Evolutionary conservation across 129 eudicot genomes (phyloP).

Genomic region (Lonicera japonica): DNA sequence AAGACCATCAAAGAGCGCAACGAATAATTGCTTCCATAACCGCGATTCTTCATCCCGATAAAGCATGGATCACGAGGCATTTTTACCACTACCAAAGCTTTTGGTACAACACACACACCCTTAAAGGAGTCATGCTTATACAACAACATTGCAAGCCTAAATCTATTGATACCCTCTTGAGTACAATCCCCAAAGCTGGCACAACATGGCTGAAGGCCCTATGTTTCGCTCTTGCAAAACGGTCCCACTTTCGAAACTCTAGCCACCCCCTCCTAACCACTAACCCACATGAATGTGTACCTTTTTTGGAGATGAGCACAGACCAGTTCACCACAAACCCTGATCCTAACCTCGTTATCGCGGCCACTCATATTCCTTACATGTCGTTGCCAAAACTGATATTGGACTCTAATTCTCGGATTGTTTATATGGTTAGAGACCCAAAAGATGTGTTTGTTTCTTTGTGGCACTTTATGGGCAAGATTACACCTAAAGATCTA

Average conservation of each 20-base stretch:
- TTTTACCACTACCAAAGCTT: constrained; percentile 30
- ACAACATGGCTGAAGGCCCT: constrained; percentile 43
- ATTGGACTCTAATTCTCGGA: constrained; percentile 9
- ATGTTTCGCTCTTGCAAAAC: constrained; percentile 18
- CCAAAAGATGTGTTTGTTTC: constrained; percentile 26
- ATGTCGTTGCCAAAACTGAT: constrained; percentile 18
- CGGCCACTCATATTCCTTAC: constrained; percentile 28
- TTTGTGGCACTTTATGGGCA: constrained; percentile 14
- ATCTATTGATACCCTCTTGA: constrained; percentile 19
- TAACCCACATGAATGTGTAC: constrained; percentile 35
- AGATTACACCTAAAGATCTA: constrained; percentile 1
- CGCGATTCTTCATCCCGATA: background rate
- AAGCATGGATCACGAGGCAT: constrained; percentile 24
- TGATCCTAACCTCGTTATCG: constrained; percentile 1
- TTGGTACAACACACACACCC: constrained; percentile 28
- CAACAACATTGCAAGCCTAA: constrained; percentile 27
- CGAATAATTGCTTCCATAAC: too few species aligned
- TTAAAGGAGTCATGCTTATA: constrained; percentile 17
- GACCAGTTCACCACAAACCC: constrained; percentile 2
- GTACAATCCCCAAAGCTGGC: constrained; percentile 30
- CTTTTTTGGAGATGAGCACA: constrained; percentile 13
- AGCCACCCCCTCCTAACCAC: constrained; percentile 27
- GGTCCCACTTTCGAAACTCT: constrained; percentile 2
- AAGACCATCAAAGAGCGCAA: too few species aligned
- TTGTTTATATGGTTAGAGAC: constrained; percentile 23